Evolutionary conservation across 306 rosid genomes (phyloP).

Genomic region (Sphenostylis stenocarpa): DNA sequence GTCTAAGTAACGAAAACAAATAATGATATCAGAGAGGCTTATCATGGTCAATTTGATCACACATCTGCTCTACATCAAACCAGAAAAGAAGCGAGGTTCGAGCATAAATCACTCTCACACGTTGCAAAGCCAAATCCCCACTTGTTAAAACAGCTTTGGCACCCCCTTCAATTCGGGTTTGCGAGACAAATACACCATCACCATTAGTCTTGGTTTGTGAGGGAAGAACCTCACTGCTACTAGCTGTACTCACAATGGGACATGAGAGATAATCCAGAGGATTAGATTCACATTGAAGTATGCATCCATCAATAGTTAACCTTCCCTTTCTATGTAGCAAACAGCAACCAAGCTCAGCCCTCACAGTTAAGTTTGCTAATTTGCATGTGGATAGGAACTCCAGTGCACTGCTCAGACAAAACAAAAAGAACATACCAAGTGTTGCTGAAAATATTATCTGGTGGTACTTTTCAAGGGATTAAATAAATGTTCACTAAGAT

Average conservation of each 20-base stretch:
- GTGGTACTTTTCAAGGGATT: background rate
- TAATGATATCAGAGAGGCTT: conserved; percentile 32
- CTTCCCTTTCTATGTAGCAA: conserved; percentile 92
- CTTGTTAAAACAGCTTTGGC: conserved; percentile 85
- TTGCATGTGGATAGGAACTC: conserved; percentile 90
- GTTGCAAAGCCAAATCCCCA: conserved; percentile 78
- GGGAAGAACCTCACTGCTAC: conserved; percentile 43
- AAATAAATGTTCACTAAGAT: background rate
- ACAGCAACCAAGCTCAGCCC: conserved; percentile 94
- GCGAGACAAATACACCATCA: conserved; percentile 80
- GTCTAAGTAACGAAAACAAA: background rate
- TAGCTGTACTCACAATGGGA: conserved; percentile 82
- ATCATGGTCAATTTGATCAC: conserved; percentile 24
- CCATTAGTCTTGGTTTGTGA: conserved; percentile 40
- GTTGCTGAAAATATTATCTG: conserved; percentile 22
- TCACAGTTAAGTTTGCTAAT: conserved; percentile 82
- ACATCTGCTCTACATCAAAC: conserved; percentile 80
- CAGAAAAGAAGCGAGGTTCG: conserved; percentile 82
- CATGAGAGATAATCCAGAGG: conserved; percentile 88
- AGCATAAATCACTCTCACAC: conserved; percentile 87
- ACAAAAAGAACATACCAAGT: conserved; percentile 36
- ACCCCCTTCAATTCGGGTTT: conserved; percentile 96
- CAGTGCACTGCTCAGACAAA: conserved; percentile 76
- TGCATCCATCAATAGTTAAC: conserved; percentile 76
- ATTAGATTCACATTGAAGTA: conserved; percentile 85